Evolutionary conservation across 768 basidiomycete genomes (phyloP).

Genomic region (Paxillus involutus): DNA sequence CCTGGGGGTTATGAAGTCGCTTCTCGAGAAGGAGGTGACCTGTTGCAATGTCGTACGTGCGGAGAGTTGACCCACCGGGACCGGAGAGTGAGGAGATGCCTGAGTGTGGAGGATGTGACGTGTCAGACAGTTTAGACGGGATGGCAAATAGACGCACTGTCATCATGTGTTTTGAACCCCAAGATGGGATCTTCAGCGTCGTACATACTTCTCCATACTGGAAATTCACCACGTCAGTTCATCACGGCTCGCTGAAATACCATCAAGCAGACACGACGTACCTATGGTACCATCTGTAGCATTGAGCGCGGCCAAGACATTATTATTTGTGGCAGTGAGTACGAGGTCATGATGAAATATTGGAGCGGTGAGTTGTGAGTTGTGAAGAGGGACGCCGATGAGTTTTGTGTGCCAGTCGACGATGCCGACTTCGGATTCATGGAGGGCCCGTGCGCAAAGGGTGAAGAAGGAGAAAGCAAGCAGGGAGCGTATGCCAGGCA

Average conservation of each 20-base stretch:
- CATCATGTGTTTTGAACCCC: slow-evolving; percentile 55
- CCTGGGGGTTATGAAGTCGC: slow-evolving; percentile 47
- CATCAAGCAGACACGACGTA: slow-evolving; percentile 33
- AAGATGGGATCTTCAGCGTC: slow-evolving; percentile 68
- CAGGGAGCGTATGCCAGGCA: slow-evolving; percentile 16
- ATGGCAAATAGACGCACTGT: slow-evolving; percentile 44
- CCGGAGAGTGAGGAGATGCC: slow-evolving; percentile 78
- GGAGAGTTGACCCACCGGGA: slow-evolving; percentile 63
- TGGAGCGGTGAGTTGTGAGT: slow-evolving; percentile 54
- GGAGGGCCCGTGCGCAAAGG: slow-evolving; percentile 46
- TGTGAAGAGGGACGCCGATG: slow-evolving; percentile 68
- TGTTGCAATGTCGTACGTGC: slow-evolving; percentile 61
- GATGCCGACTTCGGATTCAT: slow-evolving; percentile 74
- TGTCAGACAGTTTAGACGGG: neutral
- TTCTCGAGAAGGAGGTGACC: slow-evolving; percentile 71
- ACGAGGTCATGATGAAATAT: slow-evolving; percentile 60
- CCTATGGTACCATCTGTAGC: slow-evolving; percentile 69
- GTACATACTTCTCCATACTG: slow-evolving; percentile 82
- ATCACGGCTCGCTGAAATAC: slow-evolving; percentile 5
- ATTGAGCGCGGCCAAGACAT: slow-evolving; percentile 76
- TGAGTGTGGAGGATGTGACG: slow-evolving; percentile 24
- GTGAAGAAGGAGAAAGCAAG: slow-evolving; percentile 16
- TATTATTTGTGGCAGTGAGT: slow-evolving; percentile 65
- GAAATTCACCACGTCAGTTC: slow-evolving; percentile 1
- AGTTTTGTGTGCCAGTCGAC: slow-evolving; percentile 87